phyloP scores from a whole-genome alignment of 140 eudicot species.

The Oenanthe javanica region DNA sequence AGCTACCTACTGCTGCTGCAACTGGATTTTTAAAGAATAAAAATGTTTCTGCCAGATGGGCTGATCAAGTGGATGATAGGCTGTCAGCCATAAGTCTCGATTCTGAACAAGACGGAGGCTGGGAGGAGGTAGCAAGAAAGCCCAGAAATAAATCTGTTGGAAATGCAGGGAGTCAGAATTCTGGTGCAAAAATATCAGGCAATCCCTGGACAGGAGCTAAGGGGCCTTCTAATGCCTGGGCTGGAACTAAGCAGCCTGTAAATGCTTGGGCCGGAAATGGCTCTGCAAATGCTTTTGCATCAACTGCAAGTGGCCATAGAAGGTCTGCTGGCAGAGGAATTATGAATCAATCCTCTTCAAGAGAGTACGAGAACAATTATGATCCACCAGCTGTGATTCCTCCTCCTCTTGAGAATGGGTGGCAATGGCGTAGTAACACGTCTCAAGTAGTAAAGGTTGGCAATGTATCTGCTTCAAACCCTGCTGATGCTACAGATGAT shows the following conservation, averaged over 20 bases:
- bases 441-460: neutral
- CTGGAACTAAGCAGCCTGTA: slow-evolving; percentile 12
- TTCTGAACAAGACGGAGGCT: slow-evolving; percentile 31
- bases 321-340: slow-evolving; percentile 21
- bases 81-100: slow-evolving; percentile 35
- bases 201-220: slow-evolving; percentile 21
- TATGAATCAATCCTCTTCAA: slow-evolving; percentile 11
- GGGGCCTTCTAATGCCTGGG: neutral
- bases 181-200: slow-evolving; percentile 30
- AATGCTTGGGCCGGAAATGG: slow-evolving; percentile 34
- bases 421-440: slow-evolving; percentile 19
- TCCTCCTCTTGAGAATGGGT: slow-evolving; percentile 37
- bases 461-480: neutral
- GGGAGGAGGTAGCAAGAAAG: slow-evolving; percentile 68
- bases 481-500: neutral
- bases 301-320: slow-evolving; percentile 20
- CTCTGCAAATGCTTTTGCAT: slow-evolving; percentile 17
- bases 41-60: slow-evolving; percentile 15
- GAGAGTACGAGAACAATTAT: neutral
- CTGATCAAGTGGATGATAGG: slow-evolving; percentile 33
- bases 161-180: slow-evolving; percentile 17
- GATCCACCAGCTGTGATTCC: slow-evolving; percentile 17
- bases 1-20: neutral
- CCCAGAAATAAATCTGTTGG: slow-evolving; percentile 28
- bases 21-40: slow-evolving; percentile 28